Base-by-base conservation (phyloP, 2,329 filamentous ascomycete genomes). In the Penicillium sp. region DNA sequence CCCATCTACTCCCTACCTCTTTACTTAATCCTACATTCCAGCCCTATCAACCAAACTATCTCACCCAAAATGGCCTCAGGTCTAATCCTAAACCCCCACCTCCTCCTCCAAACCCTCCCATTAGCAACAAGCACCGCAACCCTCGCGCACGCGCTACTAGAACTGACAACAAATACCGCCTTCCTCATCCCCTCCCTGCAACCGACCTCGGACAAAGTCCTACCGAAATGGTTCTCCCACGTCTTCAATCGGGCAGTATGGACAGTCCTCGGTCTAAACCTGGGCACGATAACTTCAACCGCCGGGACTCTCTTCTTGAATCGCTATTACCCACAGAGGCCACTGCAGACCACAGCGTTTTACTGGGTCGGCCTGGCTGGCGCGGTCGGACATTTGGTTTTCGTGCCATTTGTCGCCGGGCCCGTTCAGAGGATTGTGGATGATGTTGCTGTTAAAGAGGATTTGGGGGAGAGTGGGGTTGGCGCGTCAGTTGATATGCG, bases 41-140 rank as follows among this genome's bases (percentile, higher is more conserved):
- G 29, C 13, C 11, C 14, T 10, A n/a, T 10, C 22, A 11, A n/a
- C 9, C 14, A 16, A 5, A 6, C 7, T 18, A 16, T 2, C 38
- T 9, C 31, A 32, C 9, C 20, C n/a, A 49, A 26, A 31, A 66
- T 58, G 61, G 62, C 59, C 13, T 66, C 52, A 2, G 61, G 61
- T 48, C 55, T 63, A 24, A 53, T 62, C 22, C 55, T 63, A 56
- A 57, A 64, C 38, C 59, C 61, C 13, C 18, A 60, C 26, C 50
- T 40, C 35, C 61, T 63, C 35, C 55, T 62, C 31, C 58, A 53
- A 29, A 37, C 51, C 4, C 35, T 47, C 16, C 61, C 61, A 13
- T 39, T 63, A 11, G 60, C 60, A 51, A 53, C 57, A 31, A 63
- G 61, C 60, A 63, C 61, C n/a, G 61, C 42, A 5, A 63, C 44